Evolutionary conservation across 306 rosid genomes (phyloP), one percentile per base, ranked within the genome.

Genomic region (Ormosia semicastrata): DNA sequence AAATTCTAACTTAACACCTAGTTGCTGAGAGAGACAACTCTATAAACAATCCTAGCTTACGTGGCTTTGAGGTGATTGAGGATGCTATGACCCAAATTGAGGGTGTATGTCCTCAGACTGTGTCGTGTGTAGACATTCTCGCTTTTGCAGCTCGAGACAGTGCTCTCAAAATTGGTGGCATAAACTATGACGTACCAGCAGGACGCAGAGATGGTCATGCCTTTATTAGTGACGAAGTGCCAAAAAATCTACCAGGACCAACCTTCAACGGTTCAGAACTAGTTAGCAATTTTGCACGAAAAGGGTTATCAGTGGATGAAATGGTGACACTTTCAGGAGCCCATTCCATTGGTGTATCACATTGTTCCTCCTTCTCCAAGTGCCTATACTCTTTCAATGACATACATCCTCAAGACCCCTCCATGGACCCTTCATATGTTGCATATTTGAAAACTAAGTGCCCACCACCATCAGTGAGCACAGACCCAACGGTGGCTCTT

Each of bases 141-240:
- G 59, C 85, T 3, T 82, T 82, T 1, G 85, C 85, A 41, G 68
- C 85, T 9, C 7, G 85, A 41, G 85, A 82, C 53, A 74, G 81
- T 37, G 62, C 40, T 15, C 9, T n/a, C 33, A 73, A 57, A 57
- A 43, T 44, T 2, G 66, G 85, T 40, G 69, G 49, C 46, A 81
- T 64, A n/a, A 82, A 74, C 69, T 82, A 82, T 39, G 71, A 41
- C 0, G 76, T 82, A 0, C 85, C 81, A 30, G 49, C 81, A 11
- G 85, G 85, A 17, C 70, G 85, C n/a, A 66, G 85, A 53, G 85
- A 82, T 11, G 85, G 85, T 3, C 72, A 40, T 10, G 37, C 76
- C 66, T 82, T 82, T 14, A 24, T 82, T 0, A 34, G 39, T 1
- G 66, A 67, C 3, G 86, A 82, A 37, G 86, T 60, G 47, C 10